Base-by-base conservation (phyloP, 108 stramenopile genomes). In the Hondaea fermentalgiana region DNA sequence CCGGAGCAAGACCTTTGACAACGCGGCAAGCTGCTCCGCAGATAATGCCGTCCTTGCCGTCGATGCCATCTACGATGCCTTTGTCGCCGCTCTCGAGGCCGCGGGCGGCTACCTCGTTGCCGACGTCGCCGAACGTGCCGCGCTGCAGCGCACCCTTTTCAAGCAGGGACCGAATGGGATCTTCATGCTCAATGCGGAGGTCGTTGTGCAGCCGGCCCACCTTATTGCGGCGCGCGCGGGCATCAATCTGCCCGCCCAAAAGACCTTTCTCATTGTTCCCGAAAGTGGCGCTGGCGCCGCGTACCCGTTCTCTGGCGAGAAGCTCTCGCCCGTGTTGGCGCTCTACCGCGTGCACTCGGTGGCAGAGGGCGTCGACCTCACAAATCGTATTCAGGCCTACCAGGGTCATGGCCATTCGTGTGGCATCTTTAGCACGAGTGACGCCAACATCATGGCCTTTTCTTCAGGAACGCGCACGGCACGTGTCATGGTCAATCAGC, bases 401-500 rank as follows among this genome's bases (percentile, higher is more conserved):
- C 76, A 83, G 76, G 76, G 76, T 45, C 45, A 35, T 6, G 76
- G 76, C 23, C 76, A 83, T 23, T 53, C 49, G n/a, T 47, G 49
- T 12, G 76, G 76, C 19, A 83, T 83, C 12, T 83, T 25, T 23
- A 83, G 49, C 45, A 6, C 45, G 23, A 53, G 12, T 17, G 76
- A 83, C 14, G 3, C 44, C 19, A 83, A 83, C 28, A 53, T 83
- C 49, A 4, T 83, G 49, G 28, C 45, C 4, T 83, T 83, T 45
- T n/a, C 49, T 1, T 8, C 76, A 6, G 51, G 28, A 2, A 83
- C 76, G 10, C 76, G 51, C 45, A 83, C 76, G 6, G 51, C 49
- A 47, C 45, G 76, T 6, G 51, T 83, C 76, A 83, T 83, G 76
- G 76, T 83, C 19, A 83, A 83, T 45, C 76, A 83, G 51, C 76